Evolutionary conservation across 2,329 filamentous ascomycete genomes (phyloP), one percentile per base, ranked within the genome.

Genomic region (Pyrenochaeta sp.): DNA sequence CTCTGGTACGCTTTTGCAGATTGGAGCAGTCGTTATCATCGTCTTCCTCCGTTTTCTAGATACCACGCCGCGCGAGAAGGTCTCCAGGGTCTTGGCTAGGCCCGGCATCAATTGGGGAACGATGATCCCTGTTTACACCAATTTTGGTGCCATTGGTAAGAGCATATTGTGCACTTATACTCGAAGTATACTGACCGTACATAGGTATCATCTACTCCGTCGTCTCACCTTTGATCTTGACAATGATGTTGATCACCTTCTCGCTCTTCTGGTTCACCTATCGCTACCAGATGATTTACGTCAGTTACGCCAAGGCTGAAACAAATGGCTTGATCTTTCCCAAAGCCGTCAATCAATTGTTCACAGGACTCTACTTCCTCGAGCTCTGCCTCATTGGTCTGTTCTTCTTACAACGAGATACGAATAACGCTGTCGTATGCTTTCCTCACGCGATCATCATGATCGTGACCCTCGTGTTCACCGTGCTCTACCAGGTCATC

Each of bases 51-150:
- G 88, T 1, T 83, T 97, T 0, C 74, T 96, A 37, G 95, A 98
- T 77, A 93, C 83, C 48, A 99, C 95, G 1, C 85, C 87, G 2
- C 79, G 87, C 51, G 86, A 89, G 71, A 98, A 98, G 76, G 98
- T 94, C 87, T 83, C 81, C 5, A 86, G 95, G 47, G 93, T 97
- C 67, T 94, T 91, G 7, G 87, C 83, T 14, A 81, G 98, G 30
- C 87, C 86, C 29, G 85, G 86, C 44, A 87, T 98, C 58, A 86
- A 87, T 49, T 99, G 96, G 95, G 95, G 95, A 7, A 88, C 88
- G 0, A 94, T 96, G 79, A 99, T 98, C 75, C 95, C 95, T 0
- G 88, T 97, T 0, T 99, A 98, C 75, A 97, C 95, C 49, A 97
- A 97, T 71, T 91, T 99, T 65, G 95, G 93, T 37, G 96, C 91